Conservation (phyloP, 352 stramenopile genomes). For the Pythium biforme region DNA sequence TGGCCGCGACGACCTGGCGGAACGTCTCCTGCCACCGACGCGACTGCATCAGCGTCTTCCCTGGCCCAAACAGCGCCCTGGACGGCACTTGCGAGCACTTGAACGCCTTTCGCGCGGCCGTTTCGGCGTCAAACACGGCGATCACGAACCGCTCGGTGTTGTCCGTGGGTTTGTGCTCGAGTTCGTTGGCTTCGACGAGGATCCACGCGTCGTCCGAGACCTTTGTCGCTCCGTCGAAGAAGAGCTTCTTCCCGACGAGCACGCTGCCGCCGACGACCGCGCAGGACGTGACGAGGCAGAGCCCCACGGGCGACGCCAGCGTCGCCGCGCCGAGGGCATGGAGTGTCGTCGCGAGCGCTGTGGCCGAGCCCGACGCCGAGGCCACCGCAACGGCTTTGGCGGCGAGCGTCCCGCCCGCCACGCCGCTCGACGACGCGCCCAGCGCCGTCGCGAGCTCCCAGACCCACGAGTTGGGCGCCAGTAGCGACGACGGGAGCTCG, state of each 20-base stretch:
- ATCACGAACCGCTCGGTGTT: background rate
- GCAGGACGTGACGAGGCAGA: background rate
- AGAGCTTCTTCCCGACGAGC: background rate
- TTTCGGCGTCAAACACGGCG: conserved; percentile 3
- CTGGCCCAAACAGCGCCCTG: background rate
- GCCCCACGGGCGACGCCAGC: background rate
- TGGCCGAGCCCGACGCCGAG: background rate
- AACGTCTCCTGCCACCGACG: background rate
- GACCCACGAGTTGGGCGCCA: conserved; percentile 1
- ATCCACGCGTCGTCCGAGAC: conserved; percentile 7
- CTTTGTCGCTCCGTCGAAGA: background rate
- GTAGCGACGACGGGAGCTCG: background rate
- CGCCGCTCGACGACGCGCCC: background rate
- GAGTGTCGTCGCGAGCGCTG: background rate
- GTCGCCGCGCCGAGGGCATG: background rate
- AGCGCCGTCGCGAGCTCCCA: background rate
- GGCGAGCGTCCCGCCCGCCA: background rate
- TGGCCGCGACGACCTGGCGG: background rate
- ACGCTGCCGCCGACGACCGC: background rate
- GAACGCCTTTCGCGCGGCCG: background rate
- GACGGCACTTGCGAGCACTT: background rate
- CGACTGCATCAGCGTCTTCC: background rate
- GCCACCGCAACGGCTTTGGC: conserved; percentile 1
- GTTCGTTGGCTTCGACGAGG: background rate
- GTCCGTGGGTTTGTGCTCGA: background rate